phyloP scores from a whole-genome alignment of 192 early-diverging fungal species.

The Coemansia reversa region DNA sequence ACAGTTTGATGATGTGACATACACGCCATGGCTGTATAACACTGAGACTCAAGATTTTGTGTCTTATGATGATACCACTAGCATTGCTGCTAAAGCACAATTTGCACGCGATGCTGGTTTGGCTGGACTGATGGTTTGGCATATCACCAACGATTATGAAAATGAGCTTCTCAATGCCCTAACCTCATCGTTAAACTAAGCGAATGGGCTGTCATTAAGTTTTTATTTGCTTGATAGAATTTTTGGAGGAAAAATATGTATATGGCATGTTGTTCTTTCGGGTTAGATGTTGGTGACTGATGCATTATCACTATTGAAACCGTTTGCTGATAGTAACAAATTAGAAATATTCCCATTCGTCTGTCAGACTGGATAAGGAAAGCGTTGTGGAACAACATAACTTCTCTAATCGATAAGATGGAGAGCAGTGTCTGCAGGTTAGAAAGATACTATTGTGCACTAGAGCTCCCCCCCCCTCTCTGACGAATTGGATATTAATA shows the following conservation, averaged over 20 bases:
- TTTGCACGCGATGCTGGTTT: conserved; percentile 45
- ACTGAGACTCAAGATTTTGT: conserved; percentile 59
- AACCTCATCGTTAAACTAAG: background rate
- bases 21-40: conserved; percentile 76
- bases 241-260: too few species aligned
- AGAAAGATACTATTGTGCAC: too few species aligned
- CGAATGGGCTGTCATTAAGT: background rate
- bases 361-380: too few species aligned
- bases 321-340: conserved; percentile 28
- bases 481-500: too few species aligned
- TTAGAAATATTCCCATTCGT: conserved; percentile 23
- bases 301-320: conserved; percentile 23
- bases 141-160: conserved; percentile 62
- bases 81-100: conserved; percentile 56
- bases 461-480: too few species aligned
- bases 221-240: conserved; percentile 2
- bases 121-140: conserved; percentile 75
- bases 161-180: conserved; percentile 53
- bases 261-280: too few species aligned
- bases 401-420: too few species aligned
- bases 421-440: too few species aligned
- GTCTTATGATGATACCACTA: conserved; percentile 63
- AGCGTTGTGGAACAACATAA: too few species aligned
- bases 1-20: conserved; percentile 58
- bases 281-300: conserved; percentile 24